phyloP scores from a whole-genome alignment of 2,329 filamentous ascomycete genomes.

The Knoxdaviesia proteae region DNA sequence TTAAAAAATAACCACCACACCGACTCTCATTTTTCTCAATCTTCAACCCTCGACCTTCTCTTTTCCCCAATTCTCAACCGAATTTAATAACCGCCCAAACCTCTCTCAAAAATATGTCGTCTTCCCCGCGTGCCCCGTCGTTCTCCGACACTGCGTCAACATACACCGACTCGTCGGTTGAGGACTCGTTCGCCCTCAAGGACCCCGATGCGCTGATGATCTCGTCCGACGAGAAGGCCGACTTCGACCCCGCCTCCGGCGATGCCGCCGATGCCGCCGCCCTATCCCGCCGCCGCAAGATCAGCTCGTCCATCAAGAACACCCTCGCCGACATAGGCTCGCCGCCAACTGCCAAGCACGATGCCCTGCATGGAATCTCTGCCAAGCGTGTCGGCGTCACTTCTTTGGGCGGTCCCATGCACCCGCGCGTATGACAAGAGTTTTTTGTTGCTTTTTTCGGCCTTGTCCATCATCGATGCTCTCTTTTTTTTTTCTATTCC shows the following conservation, averaged over 20 bases:
- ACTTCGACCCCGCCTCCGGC: no score
- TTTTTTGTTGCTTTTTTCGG: background rate
- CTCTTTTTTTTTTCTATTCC: background rate
- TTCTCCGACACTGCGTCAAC: no score
- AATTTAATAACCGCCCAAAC: no score
- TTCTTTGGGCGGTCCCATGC: slow-evolving; percentile 3
- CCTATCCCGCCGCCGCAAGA: slow-evolving; percentile 2
- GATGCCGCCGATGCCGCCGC: background rate
- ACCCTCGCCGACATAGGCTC: slow-evolving; percentile 6
- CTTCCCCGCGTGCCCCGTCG: no score
- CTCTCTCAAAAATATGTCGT: no score
- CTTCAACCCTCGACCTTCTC: background rate
- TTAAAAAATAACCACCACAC: background rate
- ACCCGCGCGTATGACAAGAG: slow-evolving; percentile 3
- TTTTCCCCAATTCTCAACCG: background rate
- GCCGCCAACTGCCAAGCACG: slow-evolving; percentile 5
- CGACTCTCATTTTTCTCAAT: background rate
- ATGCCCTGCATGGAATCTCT: slow-evolving; percentile 4
- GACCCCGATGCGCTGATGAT: no score
- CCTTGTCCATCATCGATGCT: background rate
- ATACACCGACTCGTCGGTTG: no score
- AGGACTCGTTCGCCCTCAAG: no score
- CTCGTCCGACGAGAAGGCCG: no score
- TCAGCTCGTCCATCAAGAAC: slow-evolving; percentile 4
- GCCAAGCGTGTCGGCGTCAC: slow-evolving; percentile 5